Conservation (phyloP, 805 yeast species). For the Candida wancherniae region DNA sequence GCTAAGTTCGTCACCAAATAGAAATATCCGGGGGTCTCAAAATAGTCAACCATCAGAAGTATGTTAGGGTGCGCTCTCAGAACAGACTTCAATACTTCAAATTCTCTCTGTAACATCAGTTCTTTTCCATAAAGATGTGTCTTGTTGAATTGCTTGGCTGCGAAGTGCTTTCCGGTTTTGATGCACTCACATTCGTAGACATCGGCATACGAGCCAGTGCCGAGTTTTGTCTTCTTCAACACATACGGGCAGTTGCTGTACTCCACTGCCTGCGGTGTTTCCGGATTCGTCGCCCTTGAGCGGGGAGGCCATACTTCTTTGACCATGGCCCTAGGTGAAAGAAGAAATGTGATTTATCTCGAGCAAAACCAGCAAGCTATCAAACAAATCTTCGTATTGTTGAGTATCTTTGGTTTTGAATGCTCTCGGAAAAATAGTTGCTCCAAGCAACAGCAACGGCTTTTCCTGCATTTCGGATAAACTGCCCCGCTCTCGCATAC, state of each 20-base stretch:
- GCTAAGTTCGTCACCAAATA: conserved; percentile 65
- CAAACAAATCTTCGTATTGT: too few relatives aligned
- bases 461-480: too few relatives aligned
- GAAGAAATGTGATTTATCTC: too few relatives aligned
- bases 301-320: too few relatives aligned
- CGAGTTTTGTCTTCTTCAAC: conserved; percentile 22
- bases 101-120: conserved; percentile 53
- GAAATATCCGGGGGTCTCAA: conserved; percentile 57
- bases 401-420: too few relatives aligned
- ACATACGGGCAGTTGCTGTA: conserved; percentile 37
- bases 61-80: conserved; percentile 51
- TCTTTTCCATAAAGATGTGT: conserved; percentile 50
- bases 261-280: too few relatives aligned
- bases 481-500: too few relatives aligned
- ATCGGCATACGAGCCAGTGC: conserved; percentile 44
- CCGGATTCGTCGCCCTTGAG: too few relatives aligned
- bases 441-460: too few relatives aligned
- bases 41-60: conserved; percentile 60
- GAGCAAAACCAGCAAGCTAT: too few relatives aligned
- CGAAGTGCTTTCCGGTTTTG: conserved; percentile 41
- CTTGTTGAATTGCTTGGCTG: conserved; percentile 51
- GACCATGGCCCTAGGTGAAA: too few relatives aligned
- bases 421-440: too few relatives aligned
- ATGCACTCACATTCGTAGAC: conserved; percentile 47
- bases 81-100: conserved; percentile 48